Percentiles rank a stretch among this genome's conserved stretches.
Conservation (phyloP, 257 asterid species). For the Lavandula angustifolia region DNA sequence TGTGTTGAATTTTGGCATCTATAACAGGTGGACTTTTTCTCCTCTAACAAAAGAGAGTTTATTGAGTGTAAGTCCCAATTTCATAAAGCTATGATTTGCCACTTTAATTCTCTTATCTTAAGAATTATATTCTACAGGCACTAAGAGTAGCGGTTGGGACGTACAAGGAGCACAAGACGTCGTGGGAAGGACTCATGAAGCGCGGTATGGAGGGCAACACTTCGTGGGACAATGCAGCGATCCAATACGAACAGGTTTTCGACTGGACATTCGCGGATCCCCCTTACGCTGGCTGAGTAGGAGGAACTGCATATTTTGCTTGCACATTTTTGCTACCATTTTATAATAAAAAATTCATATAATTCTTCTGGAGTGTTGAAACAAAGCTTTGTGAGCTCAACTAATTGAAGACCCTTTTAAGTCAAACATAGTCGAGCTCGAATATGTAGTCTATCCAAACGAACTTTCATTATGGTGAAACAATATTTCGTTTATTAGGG, state of each 20-base stretch:
- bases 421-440: too few species aligned
- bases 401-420: too few species aligned
- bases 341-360: too few species aligned
- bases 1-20: background rate
- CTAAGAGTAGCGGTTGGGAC: constrained; percentile 57
- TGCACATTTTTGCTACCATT: constrained; percentile 16
- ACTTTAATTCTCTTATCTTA: background rate
- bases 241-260: constrained; percentile 78
- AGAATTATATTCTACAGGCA: constrained; percentile 45
- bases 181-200: constrained; percentile 84
- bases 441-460: too few species aligned
- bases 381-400: too few species aligned
- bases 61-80: constrained; percentile 59
- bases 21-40: constrained; percentile 88
- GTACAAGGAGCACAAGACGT: constrained; percentile 63
- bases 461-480: too few species aligned
- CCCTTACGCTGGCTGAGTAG: constrained; percentile 66
- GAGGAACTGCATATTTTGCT: background rate
- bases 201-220: constrained; percentile 85
- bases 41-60: constrained; percentile 72
- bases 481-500: too few species aligned
- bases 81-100: background rate
- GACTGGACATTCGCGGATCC: constrained; percentile 83
- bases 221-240: constrained; percentile 91
- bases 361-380: too few species aligned